Evolutionary conservation across 2,329 filamentous ascomycete species (phyloP), one percentile per base, ranked within the genome.

Genomic region (Cercospora berteroae): DNA sequence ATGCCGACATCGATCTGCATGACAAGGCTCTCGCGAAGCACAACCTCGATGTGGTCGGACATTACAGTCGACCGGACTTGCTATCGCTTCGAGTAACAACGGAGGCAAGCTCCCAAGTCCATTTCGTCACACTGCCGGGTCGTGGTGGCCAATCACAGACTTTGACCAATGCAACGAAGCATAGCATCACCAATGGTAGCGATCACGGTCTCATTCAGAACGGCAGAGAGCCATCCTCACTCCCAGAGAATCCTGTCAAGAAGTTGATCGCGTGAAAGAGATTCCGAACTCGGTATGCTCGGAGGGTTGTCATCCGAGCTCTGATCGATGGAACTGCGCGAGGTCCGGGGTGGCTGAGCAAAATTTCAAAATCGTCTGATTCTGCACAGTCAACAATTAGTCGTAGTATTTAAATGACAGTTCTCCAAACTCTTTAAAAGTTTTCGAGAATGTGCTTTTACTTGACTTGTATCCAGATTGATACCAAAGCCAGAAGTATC

Each of bases 1-100:
- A 50, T 33, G 66, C 66, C 1, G 66, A 68, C 8, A 55, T 68
- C 9, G 61, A 68, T 23, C 29, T 68, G 23, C 56, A 50, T 12
- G 57, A 65, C 42, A 68, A 65, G 18, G 62, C 56, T 27, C 31
- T 60, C 3, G 61, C 66, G 18, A 68, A 68, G 20, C 61, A 65
- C n/a, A 65, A 65, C 33, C 29, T 68, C 12, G 66, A 68, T 18
- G 55, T 65, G 44, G 66, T 68, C 20, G 66, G 66, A 20, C 66
- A 68, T n/a, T 68, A 68, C 58, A 57, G 44, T 18, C 39, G 66
- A 2, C 66, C 63, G 8, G 66, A 68, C 8, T 52, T 61, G 66
- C 50, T 68, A 25, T 62, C 57, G 9, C 48, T 68, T 18, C 23
- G 59, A 1, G 60, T 63, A 5, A 67, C 59, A 18, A 42, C 42